Evolutionary conservation across 768 basidiomycete species (phyloP).

Genomic region (Ramaria sp.): DNA sequence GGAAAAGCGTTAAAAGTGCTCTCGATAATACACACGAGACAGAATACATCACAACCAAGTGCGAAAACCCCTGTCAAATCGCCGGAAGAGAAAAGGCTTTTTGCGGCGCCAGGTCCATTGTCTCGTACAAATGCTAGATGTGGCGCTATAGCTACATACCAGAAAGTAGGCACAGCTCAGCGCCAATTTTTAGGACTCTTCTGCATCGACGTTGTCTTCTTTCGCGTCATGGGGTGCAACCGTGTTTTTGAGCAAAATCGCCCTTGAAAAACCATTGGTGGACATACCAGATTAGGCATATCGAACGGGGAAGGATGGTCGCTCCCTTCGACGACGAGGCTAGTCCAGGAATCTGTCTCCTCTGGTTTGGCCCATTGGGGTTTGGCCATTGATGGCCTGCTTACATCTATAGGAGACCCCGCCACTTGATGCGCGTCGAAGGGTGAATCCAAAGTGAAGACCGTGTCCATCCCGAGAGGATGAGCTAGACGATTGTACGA

Average conservation of each 20-base stretch:
- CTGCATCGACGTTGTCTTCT: background rate
- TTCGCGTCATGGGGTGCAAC: background rate
- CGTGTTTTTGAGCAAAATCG: background rate
- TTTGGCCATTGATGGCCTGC: background rate
- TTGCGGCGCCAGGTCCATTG: too few relatives aligned
- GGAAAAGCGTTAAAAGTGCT: too few relatives aligned
- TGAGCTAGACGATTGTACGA: background rate
- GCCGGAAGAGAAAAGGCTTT: too few relatives aligned
- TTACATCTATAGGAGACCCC: background rate
- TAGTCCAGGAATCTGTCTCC: background rate
- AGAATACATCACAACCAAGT: too few relatives aligned
- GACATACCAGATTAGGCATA: background rate
- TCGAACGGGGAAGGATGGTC: background rate
- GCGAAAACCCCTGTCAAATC: too few relatives aligned
- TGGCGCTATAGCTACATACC: too few relatives aligned
- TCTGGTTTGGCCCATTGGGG: background rate
- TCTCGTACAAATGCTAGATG: too few relatives aligned
- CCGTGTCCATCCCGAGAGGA: background rate
- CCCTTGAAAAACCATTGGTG: background rate
- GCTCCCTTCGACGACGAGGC: conserved; percentile 4
- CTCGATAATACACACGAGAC: too few relatives aligned
- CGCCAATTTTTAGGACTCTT: too few relatives aligned
- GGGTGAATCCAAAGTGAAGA: background rate
- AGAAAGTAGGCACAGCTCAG: too few relatives aligned
- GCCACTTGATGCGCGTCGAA: background rate